These are phyloP conservation scores for Ammopiptanthus mongolicus DNA, from an alignment of 306 rosid species.

Conservation along the genomic window DNA sequence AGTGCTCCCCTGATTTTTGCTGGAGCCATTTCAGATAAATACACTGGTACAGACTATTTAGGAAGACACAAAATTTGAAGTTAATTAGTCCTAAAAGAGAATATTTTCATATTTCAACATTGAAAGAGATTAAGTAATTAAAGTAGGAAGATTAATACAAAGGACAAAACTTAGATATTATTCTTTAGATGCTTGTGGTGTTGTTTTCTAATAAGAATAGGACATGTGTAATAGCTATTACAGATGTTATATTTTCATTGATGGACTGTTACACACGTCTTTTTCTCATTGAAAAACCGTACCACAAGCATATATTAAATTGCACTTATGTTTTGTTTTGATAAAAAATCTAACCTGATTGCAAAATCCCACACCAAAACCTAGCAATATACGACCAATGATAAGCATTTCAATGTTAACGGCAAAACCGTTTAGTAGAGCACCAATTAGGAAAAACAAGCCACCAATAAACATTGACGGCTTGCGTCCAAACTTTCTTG, in stretches of 20 bases:
- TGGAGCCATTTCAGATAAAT: slow-evolving; percentile 33
- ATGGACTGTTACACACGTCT: no score
- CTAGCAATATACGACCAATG: slow-evolving; percentile 23
- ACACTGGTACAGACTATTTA: slow-evolving; percentile 25
- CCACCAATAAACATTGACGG: slow-evolving; percentile 23
- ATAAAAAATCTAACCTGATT: slow-evolving; percentile 28
- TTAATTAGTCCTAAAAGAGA: background rate
- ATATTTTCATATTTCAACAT: background rate
- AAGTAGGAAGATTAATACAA: no score
- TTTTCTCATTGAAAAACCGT: no score
- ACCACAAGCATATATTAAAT: no score
- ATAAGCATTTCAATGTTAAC: slow-evolving; percentile 14
- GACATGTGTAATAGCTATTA: no score
- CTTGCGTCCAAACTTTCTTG: slow-evolving; percentile 21
- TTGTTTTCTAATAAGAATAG: no score
- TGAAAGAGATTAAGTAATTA: background rate
- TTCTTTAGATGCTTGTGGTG: no score
- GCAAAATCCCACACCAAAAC: slow-evolving; percentile 27
- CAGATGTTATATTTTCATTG: no score
- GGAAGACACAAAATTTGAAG: background rate
- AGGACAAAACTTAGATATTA: no score
- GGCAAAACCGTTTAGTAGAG: slow-evolving; percentile 20
- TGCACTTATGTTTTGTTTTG: no score
- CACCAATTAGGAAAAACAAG: slow-evolving; percentile 14
- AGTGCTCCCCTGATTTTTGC: slow-evolving; percentile 29